phyloP scores from a whole-genome alignment of 2,329 filamentous ascomycete species.

The Fusarium coicis region DNA sequence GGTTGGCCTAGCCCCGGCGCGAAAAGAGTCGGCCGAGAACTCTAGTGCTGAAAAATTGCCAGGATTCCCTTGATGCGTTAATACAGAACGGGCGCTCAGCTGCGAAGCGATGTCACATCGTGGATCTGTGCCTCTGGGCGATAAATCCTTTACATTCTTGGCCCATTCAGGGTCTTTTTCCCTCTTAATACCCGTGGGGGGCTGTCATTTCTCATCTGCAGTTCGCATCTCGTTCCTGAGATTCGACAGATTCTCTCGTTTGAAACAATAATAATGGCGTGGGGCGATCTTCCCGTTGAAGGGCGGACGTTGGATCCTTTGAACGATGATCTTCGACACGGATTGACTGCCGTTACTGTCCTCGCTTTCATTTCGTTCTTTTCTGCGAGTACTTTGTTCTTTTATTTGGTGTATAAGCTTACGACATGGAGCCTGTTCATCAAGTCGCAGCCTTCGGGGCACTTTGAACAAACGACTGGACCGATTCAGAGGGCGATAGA shows the following conservation, averaged over 20 bases:
- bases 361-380: constrained; percentile 48
- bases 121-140: neutral
- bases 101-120: constrained; percentile 20
- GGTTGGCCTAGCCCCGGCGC: neutral
- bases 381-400: constrained; percentile 43
- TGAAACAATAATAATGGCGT: constrained; percentile 33
- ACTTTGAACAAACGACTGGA: constrained; percentile 10
- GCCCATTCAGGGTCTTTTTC: neutral
- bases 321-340: constrained; percentile 31
- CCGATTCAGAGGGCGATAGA: constrained; percentile 44
- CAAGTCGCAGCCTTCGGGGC: constrained; percentile 11
- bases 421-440: constrained; percentile 45
- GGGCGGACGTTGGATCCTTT: constrained; percentile 43
- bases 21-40: neutral
- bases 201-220: neutral
- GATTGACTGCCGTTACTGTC: constrained; percentile 46
- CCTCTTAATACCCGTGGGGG: neutral
- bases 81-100: neutral
- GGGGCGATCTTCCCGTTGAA: constrained; percentile 35
- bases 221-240: neutral
- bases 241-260: neutral
- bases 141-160: neutral
- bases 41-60: neutral
- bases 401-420: constrained; percentile 48
- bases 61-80: neutral